Evolutionary conservation across 495 filamentous ascomycete genomes (phyloP).

Genomic region (Astrocystis sublimbata): DNA sequence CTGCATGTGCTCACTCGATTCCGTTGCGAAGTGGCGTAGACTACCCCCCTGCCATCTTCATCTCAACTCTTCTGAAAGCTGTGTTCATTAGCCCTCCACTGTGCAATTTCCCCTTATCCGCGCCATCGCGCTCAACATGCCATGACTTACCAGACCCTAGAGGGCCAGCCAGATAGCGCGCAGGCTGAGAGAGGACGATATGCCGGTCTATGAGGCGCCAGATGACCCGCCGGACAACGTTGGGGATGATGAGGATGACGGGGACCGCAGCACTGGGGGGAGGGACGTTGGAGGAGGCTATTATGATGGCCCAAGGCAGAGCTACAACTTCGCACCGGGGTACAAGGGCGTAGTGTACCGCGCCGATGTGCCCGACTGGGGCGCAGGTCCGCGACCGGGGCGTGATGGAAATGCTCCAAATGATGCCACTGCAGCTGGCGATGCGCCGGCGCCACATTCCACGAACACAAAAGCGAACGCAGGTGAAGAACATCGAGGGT

Average conservation of each 20-base stretch:
- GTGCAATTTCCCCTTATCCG: background rate
- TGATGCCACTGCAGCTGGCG: constrained; percentile 7
- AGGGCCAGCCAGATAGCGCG: constrained; percentile 66
- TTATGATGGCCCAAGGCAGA: constrained; percentile 64
- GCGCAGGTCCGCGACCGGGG: constrained; percentile 41
- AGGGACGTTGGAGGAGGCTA: constrained; percentile 44
- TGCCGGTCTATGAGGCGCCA: constrained; percentile 69
- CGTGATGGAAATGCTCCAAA: background rate
- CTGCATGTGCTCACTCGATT: too few species aligned
- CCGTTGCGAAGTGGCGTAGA: background rate
- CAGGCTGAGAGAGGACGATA: constrained; percentile 69
- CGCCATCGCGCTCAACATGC: background rate
- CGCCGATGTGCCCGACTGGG: constrained; percentile 64
- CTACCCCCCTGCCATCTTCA: background rate
- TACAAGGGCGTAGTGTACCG: constrained; percentile 85
- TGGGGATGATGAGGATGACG: constrained; percentile 53
- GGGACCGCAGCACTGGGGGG: constrained; percentile 37
- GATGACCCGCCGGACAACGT: constrained; percentile 61
- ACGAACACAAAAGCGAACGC: background rate
- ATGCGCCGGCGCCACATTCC: constrained; percentile 20
- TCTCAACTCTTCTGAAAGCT: background rate
- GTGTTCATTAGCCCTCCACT: background rate
- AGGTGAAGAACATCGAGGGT: constrained; percentile 21
- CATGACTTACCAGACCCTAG: constrained; percentile 33
- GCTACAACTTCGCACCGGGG: constrained; percentile 91